Conservation (phyloP, 805 yeast genomes). For the Candida gorgasii region DNA sequence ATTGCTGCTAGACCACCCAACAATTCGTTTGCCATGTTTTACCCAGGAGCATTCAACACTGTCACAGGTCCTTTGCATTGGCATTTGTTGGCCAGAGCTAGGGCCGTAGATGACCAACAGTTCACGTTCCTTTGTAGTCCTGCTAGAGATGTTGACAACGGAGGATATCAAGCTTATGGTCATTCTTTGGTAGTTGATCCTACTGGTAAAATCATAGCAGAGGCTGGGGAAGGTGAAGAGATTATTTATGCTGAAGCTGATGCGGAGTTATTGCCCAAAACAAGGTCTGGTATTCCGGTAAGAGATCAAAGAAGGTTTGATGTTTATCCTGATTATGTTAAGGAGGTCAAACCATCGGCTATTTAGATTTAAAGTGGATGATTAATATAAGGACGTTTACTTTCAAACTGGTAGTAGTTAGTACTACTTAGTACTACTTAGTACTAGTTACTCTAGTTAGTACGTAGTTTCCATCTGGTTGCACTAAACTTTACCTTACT, state of each 20-base stretch:
- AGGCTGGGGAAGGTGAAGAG: constrained; percentile 49
- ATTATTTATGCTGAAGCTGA: constrained; percentile 44
- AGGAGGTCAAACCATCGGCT: constrained; percentile 31
- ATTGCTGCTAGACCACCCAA: constrained; percentile 60
- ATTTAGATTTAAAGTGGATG: no score
- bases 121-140: constrained; percentile 84
- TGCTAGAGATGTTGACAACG: constrained; percentile 64
- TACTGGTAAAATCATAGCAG: constrained; percentile 41
- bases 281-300: constrained; percentile 43
- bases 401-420: no score
- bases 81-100: constrained; percentile 70
- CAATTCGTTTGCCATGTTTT: constrained; percentile 72
- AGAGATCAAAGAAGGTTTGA: constrained; percentile 46
- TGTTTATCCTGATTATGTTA: constrained; percentile 39
- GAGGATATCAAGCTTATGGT: constrained; percentile 48
- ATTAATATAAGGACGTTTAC: no score
- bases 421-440: no score
- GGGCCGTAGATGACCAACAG: constrained; percentile 75
- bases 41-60: constrained; percentile 84
- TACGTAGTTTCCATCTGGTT: no score
- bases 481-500: no score
- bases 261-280: constrained; percentile 38
- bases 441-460: no score
- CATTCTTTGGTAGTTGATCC: constrained; percentile 48
- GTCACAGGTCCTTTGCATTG: constrained; percentile 84